Evolutionary conservation across 2,329 filamentous ascomycete species (phyloP).

Genomic region (Sclerotiophoma versabilis): DNA sequence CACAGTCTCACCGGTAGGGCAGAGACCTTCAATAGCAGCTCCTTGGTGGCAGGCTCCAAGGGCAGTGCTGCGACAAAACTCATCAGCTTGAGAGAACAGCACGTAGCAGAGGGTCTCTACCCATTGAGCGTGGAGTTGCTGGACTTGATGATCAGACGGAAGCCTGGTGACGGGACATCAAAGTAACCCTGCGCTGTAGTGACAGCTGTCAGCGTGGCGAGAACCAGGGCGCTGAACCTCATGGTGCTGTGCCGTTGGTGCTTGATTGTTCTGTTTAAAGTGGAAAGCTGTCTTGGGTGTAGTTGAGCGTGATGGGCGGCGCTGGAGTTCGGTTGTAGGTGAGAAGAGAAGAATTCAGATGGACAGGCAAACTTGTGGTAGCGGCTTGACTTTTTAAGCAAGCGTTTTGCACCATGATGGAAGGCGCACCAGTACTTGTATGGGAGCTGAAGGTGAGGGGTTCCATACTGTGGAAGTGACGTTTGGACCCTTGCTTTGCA

Average conservation of each 20-base stretch:
- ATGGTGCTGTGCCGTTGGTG: background rate
- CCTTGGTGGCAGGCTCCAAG: constrained; percentile 52
- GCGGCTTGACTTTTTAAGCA: background rate
- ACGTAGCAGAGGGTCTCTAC: background rate
- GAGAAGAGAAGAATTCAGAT: background rate
- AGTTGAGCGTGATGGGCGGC: background rate
- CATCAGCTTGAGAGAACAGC: background rate
- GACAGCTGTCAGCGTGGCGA: constrained; percentile 12
- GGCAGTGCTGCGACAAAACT: constrained; percentile 16
- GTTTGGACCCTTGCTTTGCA: constrained; percentile 9
- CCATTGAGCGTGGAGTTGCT: constrained; percentile 27
- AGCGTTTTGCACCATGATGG: constrained; percentile 4
- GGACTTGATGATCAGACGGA: constrained; percentile 33
- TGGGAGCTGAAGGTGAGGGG: constrained; percentile 9
- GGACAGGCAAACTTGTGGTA: background rate
- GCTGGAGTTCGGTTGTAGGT: constrained; percentile 3
- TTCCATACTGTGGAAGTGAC: background rate
- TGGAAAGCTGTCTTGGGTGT: background rate
- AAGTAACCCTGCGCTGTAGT: constrained; percentile 18
- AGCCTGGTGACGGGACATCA: constrained; percentile 23
- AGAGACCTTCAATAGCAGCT: constrained; percentile 55
- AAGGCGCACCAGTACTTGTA: background rate
- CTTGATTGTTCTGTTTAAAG: background rate
- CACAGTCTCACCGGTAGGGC: constrained; percentile 13
- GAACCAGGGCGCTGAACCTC: constrained; percentile 10